phyloP scores from a whole-genome alignment of 768 basidiomycete species.

The Postia placenta region DNA sequence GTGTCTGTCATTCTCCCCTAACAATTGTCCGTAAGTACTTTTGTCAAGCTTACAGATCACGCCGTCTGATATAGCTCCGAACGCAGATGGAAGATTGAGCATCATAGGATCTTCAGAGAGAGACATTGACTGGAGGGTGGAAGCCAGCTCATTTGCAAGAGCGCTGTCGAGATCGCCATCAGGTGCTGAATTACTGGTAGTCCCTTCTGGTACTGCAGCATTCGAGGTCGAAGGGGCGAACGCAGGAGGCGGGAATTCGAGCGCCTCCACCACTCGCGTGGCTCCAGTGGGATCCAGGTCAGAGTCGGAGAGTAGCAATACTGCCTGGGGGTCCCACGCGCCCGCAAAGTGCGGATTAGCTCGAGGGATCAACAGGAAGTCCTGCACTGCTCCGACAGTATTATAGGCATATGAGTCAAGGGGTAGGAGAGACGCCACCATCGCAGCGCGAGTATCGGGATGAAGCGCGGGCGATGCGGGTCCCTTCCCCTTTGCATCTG shows the following conservation, averaged over 20 bases:
- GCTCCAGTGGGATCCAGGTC: slow-evolving; percentile 25
- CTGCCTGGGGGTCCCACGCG: slow-evolving; percentile 59
- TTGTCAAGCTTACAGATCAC: slow-evolving; percentile 41
- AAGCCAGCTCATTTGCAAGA: slow-evolving; percentile 33
- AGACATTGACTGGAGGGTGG: slow-evolving; percentile 34
- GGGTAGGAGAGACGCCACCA: slow-evolving; percentile 51
- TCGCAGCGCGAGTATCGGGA: slow-evolving; percentile 49
- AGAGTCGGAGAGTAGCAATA: slow-evolving; percentile 55
- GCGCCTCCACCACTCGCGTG: slow-evolving; percentile 51
- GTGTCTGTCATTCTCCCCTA: slow-evolving; percentile 15
- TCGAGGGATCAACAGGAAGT: slow-evolving; percentile 73
- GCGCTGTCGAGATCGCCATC: slow-evolving; percentile 9
- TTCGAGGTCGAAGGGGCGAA: slow-evolving; percentile 10
- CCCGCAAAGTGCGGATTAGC: slow-evolving; percentile 64
- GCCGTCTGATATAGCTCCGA: slow-evolving; percentile 38
- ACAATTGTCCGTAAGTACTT: slow-evolving; percentile 39
- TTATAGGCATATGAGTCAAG: slow-evolving; percentile 50
- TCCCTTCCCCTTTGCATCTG: slow-evolving; percentile 19
- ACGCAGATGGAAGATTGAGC: slow-evolving; percentile 29
- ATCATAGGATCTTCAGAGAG: slow-evolving; percentile 31
- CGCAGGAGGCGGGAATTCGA: slow-evolving; percentile 64
- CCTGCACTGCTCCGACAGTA: slow-evolving; percentile 57
- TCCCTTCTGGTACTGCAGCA: neutral
- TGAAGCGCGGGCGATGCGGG: slow-evolving; percentile 19
- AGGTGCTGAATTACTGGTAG: neutral